These are phyloP conservation scores for Murraya koenigii DNA, from an alignment of 345 rosid species.

Conservation along the genomic window DNA sequence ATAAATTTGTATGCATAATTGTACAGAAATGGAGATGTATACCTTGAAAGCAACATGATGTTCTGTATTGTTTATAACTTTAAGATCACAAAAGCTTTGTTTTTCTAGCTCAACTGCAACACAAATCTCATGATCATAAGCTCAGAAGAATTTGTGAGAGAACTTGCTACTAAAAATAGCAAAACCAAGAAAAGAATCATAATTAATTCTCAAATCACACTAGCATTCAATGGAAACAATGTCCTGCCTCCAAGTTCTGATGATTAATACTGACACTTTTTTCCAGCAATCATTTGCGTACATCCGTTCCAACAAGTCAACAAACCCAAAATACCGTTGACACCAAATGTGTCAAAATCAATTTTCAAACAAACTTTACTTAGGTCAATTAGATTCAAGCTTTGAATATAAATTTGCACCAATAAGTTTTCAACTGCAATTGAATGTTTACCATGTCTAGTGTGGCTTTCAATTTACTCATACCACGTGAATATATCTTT, in stretches of 20 bases:
- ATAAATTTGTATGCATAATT: background rate
- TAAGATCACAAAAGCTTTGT: conserved; percentile 56
- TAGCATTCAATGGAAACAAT: conserved; percentile 1
- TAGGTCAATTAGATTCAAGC: background rate
- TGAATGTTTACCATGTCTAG: background rate
- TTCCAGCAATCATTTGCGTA: background rate
- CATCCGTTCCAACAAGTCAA: background rate
- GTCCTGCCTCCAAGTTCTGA: background rate
- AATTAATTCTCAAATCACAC: background rate
- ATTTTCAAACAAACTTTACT: background rate
- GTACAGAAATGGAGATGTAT: background rate
- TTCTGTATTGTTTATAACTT: conserved; percentile 58
- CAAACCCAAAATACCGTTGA: background rate
- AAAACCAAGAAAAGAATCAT: background rate
- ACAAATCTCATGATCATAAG: conserved; percentile 19
- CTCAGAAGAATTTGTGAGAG: background rate
- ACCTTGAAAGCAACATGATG: conserved; percentile 67
- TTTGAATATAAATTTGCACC: background rate
- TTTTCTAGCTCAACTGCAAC: conserved; percentile 55
- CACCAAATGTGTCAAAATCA: background rate
- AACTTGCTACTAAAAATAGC: background rate
- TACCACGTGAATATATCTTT: background rate
- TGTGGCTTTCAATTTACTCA: background rate
- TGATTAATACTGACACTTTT: background rate
- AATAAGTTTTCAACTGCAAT: background rate